phyloP scores from a whole-genome alignment of 495 filamentous ascomycete species.

The Neurospora sp. region DNA sequence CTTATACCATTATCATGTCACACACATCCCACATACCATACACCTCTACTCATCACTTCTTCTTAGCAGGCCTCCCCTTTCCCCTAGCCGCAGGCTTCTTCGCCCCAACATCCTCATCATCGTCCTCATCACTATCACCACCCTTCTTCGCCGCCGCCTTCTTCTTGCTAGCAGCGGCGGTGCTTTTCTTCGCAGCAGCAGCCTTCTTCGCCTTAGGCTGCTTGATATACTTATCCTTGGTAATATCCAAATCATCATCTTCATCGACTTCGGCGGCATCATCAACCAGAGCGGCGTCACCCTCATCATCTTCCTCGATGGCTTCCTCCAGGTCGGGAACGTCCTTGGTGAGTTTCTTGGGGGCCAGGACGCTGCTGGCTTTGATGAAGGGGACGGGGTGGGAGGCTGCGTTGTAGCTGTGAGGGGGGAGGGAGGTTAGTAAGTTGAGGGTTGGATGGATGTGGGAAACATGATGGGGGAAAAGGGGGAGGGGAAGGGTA shows the following conservation, averaged over 20 bases:
- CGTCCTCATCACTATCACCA: slow-evolving; percentile 17
- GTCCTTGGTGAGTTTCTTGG: slow-evolving; percentile 63
- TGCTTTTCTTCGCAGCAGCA: slow-evolving; percentile 43
- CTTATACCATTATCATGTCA: not conserved
- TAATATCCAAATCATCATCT: slow-evolving; percentile 63
- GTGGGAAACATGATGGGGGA: no score
- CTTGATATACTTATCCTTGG: slow-evolving; percentile 95
- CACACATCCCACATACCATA: not conserved
- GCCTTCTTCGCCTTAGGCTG: slow-evolving; percentile 74
- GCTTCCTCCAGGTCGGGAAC: slow-evolving; percentile 93
- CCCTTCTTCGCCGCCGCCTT: slow-evolving; percentile 22
- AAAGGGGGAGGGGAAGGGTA: no score
- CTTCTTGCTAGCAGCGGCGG: slow-evolving; percentile 25
- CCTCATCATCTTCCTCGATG: slow-evolving; percentile 83
- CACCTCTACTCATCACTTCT: not conserved
- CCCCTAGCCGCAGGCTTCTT: slow-evolving; percentile 8
- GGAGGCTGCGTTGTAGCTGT: slow-evolving; percentile 71
- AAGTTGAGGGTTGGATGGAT: no score
- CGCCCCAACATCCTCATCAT: slow-evolving; percentile 13
- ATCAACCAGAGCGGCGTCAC: slow-evolving; percentile 35
- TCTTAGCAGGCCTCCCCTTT: slow-evolving; percentile 10
- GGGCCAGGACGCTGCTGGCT: slow-evolving; percentile 58
- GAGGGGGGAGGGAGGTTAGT: slow-evolving; percentile 9
- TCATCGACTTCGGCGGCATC: slow-evolving; percentile 52
- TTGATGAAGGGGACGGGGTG: slow-evolving; percentile 97